Percentiles rank a stretch among this genome's conserved stretches.
These are phyloP conservation scores for Puccinia triticina DNA, from an alignment of 1,284 basidiomycete species.

Conservation along the genomic window DNA sequence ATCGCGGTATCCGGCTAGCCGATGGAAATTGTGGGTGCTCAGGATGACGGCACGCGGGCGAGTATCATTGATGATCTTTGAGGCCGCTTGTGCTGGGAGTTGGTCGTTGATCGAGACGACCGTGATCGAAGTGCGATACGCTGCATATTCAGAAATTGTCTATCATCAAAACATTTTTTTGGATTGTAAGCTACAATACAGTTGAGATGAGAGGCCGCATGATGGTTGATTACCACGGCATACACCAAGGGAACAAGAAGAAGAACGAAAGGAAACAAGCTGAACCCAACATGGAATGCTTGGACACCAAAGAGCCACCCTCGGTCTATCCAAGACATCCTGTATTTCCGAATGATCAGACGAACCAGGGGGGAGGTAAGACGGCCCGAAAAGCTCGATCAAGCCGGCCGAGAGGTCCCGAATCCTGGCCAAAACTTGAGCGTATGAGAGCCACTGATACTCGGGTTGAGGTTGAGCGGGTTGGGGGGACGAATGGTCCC, in stretches of 20 bases:
- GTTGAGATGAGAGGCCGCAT: background rate
- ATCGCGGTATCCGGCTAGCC: slow-evolving; percentile 4
- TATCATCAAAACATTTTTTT: background rate
- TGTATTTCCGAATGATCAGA: background rate
- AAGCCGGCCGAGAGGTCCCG: slow-evolving; percentile 31
- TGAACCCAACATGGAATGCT: slow-evolving; percentile 43
- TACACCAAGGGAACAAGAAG: background rate
- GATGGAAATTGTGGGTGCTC: slow-evolving; percentile 31
- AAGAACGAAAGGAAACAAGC: slow-evolving; percentile 23
- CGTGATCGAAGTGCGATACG: slow-evolving; percentile 38
- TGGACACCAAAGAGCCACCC: slow-evolving; percentile 41
- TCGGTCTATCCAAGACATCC: slow-evolving; percentile 18
- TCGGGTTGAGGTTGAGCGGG: slow-evolving; percentile 3
- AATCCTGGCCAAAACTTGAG: slow-evolving; percentile 30
- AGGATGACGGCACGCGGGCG: slow-evolving; percentile 36
- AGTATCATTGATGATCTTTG: slow-evolving; percentile 31
- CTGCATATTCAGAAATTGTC: slow-evolving; percentile 47
- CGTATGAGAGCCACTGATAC: slow-evolving; percentile 45
- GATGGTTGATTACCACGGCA: background rate
- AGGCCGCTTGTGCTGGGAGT: slow-evolving; percentile 22
- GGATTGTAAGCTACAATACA: background rate
- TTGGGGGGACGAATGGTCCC: background rate
- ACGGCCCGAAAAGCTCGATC: slow-evolving; percentile 9
- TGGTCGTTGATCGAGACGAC: slow-evolving; percentile 46
- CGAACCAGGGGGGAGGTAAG: background rate